Evolutionary conservation across 495 filamentous ascomycete genomes (phyloP), one percentile per base, ranked within the genome.

Genomic region (Penicillium tannophilum): DNA sequence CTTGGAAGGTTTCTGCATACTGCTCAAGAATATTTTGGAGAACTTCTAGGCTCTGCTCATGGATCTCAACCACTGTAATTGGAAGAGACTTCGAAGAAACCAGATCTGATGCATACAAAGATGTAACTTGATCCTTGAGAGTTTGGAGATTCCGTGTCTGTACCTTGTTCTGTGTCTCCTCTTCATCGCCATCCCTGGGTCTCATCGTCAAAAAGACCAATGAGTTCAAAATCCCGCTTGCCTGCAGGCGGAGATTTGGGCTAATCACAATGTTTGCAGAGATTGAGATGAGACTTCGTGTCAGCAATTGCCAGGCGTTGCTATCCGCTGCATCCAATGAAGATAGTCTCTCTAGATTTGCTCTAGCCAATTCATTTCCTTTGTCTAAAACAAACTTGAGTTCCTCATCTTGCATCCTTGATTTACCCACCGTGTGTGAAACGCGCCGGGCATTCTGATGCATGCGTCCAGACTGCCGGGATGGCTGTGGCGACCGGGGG

Each of bases 21-120:
- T 93, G 89, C 64, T 98, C 94, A 7, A 98, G 77, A 17, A 97
- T 85, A 55, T 81, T 83, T 63, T 90, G 89, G 26, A 98, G 75
- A 2, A 88, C 86, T 55, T 97, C 92, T 19, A 98, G 76, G 35
- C 89, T 83, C 55, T 89, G 85, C 55, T 86, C 85, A 69, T 98
- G 94, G 16, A 97, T 89, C 33, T 96, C 90, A 20, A 90, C 70
- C 62, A 96, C 88, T 3, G 84, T 84, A 0, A 63, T 58, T 23
- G 75, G 67, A 19, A 71, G 61, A n/a, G 72, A 74, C 19, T 70
- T 74, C 11, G 64, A 49, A 0, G 55, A 56, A 19, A 64, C 64
- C 23, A 58, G 49, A 33, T 73, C 67, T 16, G 54, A 64, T 28
- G 66, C 59, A 58, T 79, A 90, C n/a, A 75, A 84, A 67, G 68